A percentile compares a stretch with the other conserved stretches of the same genome.
Evolutionary conservation across 768 basidiomycete species (phyloP).

Genomic region (Phylloporus sp.): DNA sequence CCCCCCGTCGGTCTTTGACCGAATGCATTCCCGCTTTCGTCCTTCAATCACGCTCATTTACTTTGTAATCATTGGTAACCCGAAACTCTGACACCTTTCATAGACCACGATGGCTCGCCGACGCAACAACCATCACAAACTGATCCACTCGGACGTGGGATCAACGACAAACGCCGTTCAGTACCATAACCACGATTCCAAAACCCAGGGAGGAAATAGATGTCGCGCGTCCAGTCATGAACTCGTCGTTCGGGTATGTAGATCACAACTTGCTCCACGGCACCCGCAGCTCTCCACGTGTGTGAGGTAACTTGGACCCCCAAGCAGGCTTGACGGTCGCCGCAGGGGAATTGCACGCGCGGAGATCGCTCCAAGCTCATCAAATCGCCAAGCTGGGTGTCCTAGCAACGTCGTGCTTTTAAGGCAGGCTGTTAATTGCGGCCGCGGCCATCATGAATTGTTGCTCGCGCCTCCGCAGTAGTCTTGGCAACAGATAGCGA

Average conservation of each 20-base stretch:
- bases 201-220: slow-evolving; percentile 29
- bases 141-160: slow-evolving; percentile 38
- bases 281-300: slow-evolving; percentile 22
- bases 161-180: slow-evolving; percentile 41
- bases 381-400: slow-evolving; percentile 16
- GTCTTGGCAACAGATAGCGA: no score
- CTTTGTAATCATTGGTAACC: neutral
- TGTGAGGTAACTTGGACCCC: slow-evolving; percentile 17
- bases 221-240: slow-evolving; percentile 31
- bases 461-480: slow-evolving; percentile 1
- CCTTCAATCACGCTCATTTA: slow-evolving; percentile 33
- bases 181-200: slow-evolving; percentile 42
- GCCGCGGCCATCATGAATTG: slow-evolving; percentile 17
- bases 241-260: slow-evolving; percentile 24
- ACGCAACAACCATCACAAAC: slow-evolving; percentile 40
- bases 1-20: slow-evolving; percentile 37
- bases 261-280: slow-evolving; percentile 31
- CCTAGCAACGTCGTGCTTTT: neutral
- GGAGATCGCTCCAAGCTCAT: slow-evolving; percentile 26
- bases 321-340: slow-evolving; percentile 12
- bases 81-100: slow-evolving; percentile 37
- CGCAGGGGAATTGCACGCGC: slow-evolving; percentile 21
- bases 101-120: slow-evolving; percentile 38
- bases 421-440: slow-evolving; percentile 10
- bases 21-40: slow-evolving; percentile 33